Evolutionary conservation across 73 alveolate species (phyloP).

Genomic region (Paramecium caudatum): DNA sequence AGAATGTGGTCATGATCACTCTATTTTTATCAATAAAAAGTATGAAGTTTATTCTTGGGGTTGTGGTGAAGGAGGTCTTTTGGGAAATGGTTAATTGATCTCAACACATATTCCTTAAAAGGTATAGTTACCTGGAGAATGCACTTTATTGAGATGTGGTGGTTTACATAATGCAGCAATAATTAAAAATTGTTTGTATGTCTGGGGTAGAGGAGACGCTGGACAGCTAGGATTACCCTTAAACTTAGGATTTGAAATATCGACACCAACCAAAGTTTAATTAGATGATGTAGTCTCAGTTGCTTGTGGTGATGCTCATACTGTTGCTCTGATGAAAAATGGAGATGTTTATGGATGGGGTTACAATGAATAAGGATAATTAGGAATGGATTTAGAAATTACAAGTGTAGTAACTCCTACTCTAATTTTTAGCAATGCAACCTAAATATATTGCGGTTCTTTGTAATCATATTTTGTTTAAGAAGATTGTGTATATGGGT

Average conservation of each 20-base stretch:
- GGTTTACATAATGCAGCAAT: conserved; percentile 61
- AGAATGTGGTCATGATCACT: conserved; percentile 58
- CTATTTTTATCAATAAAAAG: neutral
- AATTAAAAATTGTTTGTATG: neutral
- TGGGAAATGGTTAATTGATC: neutral
- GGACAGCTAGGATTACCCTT: conserved; percentile 44
- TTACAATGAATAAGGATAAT: conserved; percentile 31
- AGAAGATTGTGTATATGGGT: neutral
- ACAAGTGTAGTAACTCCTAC: neutral
- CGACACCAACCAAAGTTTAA: conserved; percentile 2
- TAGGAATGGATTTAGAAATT: conserved; percentile 7
- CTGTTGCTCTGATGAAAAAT: neutral
- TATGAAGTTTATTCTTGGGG: conserved; percentile 18
- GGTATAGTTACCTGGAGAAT: neutral
- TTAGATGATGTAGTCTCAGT: neutral
- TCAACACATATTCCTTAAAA: conserved; percentile 16
- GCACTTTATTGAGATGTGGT: neutral
- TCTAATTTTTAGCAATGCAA: neutral
- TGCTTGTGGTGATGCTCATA: conserved; percentile 62
- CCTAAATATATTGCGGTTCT: conserved; percentile 27
- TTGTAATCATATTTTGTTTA: conserved; percentile 30
- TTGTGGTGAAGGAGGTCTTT: conserved; percentile 64
- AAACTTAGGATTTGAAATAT: conserved; percentile 13
- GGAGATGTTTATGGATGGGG: conserved; percentile 65
- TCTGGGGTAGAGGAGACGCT: conserved; percentile 64